Base-by-base conservation (phyloP, 1,284 basidiomycete genomes). In the Ustilago crameri region DNA sequence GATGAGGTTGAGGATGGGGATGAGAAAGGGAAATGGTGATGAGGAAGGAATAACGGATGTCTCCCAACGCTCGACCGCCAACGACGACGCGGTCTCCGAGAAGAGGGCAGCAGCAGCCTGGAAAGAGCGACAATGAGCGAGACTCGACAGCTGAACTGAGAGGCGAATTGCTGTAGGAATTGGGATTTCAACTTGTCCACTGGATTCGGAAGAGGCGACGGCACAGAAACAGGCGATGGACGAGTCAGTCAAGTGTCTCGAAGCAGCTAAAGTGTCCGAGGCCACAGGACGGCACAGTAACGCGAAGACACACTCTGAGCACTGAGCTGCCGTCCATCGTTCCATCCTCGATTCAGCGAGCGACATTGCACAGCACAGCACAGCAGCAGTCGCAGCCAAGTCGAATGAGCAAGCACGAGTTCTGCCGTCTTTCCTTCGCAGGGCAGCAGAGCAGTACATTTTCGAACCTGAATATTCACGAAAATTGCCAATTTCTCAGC, bases 381-480 rank as follows among this genome's bases (percentile, higher is more conserved):
- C 12, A 30, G 12, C 30, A 30, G 30, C 30, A n/a, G n/a, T n/a
- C n/a, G n/a, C n/a, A 45, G 24, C 17, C n/a, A 17, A 45, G 43
- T 23, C 9, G 43, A 17, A 27, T 30, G 30, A 30, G 30, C 30
- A 7, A 12, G 30, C 30, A n/a, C n/a, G n/a, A n/a, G n/a, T 30
- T 5, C 30, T 30, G 30, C 30, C 30, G 5, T 30, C 14, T n/a
- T 23, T 30, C 24, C 15, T 27, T 22, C 3, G 22, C 26, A 45
- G 17, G 24, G 43, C 43, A 45, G 43, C 43, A 30, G 43, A 45
- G 43, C 43, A 45, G 43, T 27, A 45, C 43, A 45, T 17, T 23
- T 42, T 23, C 41, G 23, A 42, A 42, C 5, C 3, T 10, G 40
- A 23, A 42, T 42, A 23, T 42, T 23, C 41, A 23, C 14, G 22